Evolutionary conservation across 2,329 filamentous ascomycete genomes (phyloP).

Genomic region (Penicillium sp.): DNA sequence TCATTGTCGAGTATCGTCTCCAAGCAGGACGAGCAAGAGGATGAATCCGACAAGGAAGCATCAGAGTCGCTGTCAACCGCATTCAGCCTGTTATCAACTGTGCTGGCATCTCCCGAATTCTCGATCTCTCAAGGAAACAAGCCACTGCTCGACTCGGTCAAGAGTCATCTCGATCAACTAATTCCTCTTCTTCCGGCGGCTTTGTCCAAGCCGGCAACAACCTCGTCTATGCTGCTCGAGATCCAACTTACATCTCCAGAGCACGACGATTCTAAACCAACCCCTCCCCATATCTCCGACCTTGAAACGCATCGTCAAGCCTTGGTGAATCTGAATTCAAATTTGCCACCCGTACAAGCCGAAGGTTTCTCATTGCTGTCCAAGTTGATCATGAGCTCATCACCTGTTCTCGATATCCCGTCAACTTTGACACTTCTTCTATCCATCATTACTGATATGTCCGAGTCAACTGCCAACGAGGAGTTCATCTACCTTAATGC

Average conservation of each 20-base stretch:
- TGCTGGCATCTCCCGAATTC: constrained; percentile 41
- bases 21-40: constrained; percentile 13
- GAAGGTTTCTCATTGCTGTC: constrained; percentile 42
- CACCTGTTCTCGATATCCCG: constrained; percentile 42
- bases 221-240: constrained; percentile 41
- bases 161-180: constrained; percentile 34
- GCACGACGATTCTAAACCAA: constrained; percentile 17
- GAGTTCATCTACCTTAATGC: constrained; percentile 44
- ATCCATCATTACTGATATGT: constrained; percentile 36
- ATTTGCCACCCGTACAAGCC: constrained; percentile 41
- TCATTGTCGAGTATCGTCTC: constrained; percentile 35
- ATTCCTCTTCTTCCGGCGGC: constrained; percentile 30
- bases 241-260: constrained; percentile 34
- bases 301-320: constrained; percentile 41
- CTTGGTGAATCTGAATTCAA: constrained; percentile 37
- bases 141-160: constrained; percentile 30
- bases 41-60: constrained; percentile 21
- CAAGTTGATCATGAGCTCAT: constrained; percentile 37
- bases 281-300: constrained; percentile 30
- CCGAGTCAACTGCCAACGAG: constrained; percentile 31
- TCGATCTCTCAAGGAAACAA: constrained; percentile 27
- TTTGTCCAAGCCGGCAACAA: constrained; percentile 37
- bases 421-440: constrained; percentile 39
- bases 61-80: constrained; percentile 38
- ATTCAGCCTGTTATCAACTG: constrained; percentile 42